Percentiles rank a stretch among this genome's conserved stretches.
Evolutionary conservation across 1,284 basidiomycete genomes (phyloP).

Genomic region (Papiliotrema nemorosa): DNA sequence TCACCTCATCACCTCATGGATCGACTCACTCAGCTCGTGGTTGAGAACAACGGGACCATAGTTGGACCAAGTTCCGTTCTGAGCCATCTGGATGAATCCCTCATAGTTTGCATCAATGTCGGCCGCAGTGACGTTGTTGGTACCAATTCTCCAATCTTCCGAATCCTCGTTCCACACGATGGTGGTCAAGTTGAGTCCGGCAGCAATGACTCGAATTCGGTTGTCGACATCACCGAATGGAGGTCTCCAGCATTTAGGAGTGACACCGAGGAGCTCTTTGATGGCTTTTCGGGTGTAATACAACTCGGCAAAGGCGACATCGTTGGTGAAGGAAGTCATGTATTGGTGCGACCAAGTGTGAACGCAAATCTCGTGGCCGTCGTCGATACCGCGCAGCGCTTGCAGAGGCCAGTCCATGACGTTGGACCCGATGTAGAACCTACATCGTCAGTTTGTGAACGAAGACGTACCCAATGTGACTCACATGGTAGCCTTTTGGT

Average conservation of each 20-base stretch:
- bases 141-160: conserved; percentile 50
- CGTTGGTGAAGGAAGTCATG: conserved; percentile 54
- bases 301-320: conserved; percentile 56
- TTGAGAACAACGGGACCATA: conserved; percentile 51
- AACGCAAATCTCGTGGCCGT: conserved; percentile 51
- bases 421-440: conserved; percentile 53
- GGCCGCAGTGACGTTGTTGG: conserved; percentile 37
- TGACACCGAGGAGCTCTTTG: conserved; percentile 54
- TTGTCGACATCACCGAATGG: conserved; percentile 56
- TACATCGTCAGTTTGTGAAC: background rate
- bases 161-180: conserved; percentile 55
- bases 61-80: conserved; percentile 43
- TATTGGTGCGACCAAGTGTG: conserved; percentile 53
- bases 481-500: conserved; percentile 54
- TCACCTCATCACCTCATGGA: background rate
- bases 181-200: conserved; percentile 51
- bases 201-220: conserved; percentile 55
- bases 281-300: conserved; percentile 55
- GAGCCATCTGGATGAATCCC: conserved; percentile 42
- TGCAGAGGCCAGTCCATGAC: conserved; percentile 56
- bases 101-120: conserved; percentile 52
- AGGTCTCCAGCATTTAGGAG: conserved; percentile 52
- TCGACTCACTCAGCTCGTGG: conserved; percentile 48
- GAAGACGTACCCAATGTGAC: conserved; percentile 1
- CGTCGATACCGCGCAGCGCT: conserved; percentile 51